A percentile compares a stretch with the other conserved stretches of the same genome.
These are phyloP conservation scores for Salix exigua DNA, from an alignment of 345 rosid species.

Conservation along the genomic window DNA sequence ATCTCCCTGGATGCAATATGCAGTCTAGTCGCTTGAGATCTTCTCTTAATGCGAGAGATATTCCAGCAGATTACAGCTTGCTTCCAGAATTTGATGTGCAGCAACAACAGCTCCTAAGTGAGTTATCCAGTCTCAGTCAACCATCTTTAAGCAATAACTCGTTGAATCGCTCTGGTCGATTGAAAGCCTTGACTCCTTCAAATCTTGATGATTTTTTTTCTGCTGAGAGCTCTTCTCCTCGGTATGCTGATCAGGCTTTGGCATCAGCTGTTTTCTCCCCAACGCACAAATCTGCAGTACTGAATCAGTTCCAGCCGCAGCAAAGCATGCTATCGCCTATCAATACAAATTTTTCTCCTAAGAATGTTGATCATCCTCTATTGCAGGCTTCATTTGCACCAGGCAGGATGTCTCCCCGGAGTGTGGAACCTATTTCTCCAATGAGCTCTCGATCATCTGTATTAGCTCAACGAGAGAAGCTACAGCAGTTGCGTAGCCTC, in stretches of 20 bases:
- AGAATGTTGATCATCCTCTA: slow-evolving; percentile 58
- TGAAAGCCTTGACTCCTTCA: slow-evolving; percentile 72
- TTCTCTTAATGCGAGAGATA: slow-evolving; percentile 39
- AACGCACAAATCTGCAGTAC: slow-evolving; percentile 38
- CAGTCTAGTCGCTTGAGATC: slow-evolving; percentile 32
- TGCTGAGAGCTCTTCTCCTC: slow-evolving; percentile 42
- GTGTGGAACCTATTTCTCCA: slow-evolving; percentile 64
- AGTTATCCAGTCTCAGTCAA: slow-evolving; percentile 49
- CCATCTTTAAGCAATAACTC: slow-evolving; percentile 37
- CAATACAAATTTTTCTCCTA: slow-evolving; percentile 44
- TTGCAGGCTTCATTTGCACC: slow-evolving; percentile 45
- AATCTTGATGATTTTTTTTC: slow-evolving; percentile 50
- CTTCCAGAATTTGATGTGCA: slow-evolving; percentile 26
- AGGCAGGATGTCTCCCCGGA: slow-evolving; percentile 91
- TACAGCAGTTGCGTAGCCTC: slow-evolving; percentile 36
- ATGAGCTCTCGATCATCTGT: slow-evolving; percentile 39
- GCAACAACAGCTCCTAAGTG: slow-evolving; percentile 18
- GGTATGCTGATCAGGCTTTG: slow-evolving; percentile 37
- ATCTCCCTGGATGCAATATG: slow-evolving; percentile 27
- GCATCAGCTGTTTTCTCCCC: slow-evolving; percentile 39
- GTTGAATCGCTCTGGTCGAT: slow-evolving; percentile 18
- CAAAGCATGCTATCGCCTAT: slow-evolving; percentile 72
- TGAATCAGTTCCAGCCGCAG: slow-evolving; percentile 45
- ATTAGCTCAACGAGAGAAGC: slow-evolving; percentile 62
- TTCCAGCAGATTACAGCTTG: slow-evolving; percentile 32